Percentiles rank a stretch among this genome's conserved stretches.
Conservation (phyloP, 2,329 filamentous ascomycete species). For the Calonectria naviculata region DNA sequence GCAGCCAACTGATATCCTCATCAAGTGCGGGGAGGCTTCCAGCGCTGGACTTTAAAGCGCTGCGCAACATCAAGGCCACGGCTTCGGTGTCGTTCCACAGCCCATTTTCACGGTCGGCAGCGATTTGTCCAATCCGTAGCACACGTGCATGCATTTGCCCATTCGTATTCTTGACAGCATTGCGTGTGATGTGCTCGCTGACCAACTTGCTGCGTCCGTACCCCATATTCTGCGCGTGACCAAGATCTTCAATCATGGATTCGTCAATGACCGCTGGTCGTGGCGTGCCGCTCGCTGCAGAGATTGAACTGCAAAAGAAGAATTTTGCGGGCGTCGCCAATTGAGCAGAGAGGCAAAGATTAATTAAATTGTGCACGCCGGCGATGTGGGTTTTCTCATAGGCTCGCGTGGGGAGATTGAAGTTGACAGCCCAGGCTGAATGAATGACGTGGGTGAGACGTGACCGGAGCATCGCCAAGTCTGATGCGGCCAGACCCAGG, state of each 20-base stretch:
- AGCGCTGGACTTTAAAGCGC: too few species aligned
- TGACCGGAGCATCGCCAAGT: conserved; percentile 39
- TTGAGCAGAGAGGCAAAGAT: conserved; percentile 49
- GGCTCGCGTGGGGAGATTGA: conserved; percentile 59
- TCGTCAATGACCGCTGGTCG: conserved; percentile 50
- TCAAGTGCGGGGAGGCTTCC: too few species aligned
- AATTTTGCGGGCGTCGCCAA: conserved; percentile 49
- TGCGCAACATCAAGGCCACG: conserved; percentile 59
- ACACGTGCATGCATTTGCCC: conserved; percentile 46
- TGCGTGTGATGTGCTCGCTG: conserved; percentile 55
- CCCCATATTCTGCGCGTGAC: conserved; percentile 59
- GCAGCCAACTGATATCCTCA: too few species aligned
- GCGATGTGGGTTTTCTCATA: conserved; percentile 60
- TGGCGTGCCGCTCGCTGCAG: conserved; percentile 52
- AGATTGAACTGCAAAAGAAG: conserved; percentile 56
- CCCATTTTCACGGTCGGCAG: conserved; percentile 57
- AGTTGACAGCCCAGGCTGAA: conserved; percentile 66
- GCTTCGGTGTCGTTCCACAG: conserved; percentile 62
- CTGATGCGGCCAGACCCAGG: conserved; percentile 50
- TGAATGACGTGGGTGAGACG: conserved; percentile 58
- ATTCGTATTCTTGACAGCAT: conserved; percentile 42
- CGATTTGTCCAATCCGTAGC: conserved; percentile 57
- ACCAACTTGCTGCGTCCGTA: conserved; percentile 63
- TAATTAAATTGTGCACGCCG: conserved; percentile 57
- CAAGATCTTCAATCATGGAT: conserved; percentile 45